Base-by-base conservation (phyloP, 805 yeast genomes). In the Danielozyma ontarioensis region DNA sequence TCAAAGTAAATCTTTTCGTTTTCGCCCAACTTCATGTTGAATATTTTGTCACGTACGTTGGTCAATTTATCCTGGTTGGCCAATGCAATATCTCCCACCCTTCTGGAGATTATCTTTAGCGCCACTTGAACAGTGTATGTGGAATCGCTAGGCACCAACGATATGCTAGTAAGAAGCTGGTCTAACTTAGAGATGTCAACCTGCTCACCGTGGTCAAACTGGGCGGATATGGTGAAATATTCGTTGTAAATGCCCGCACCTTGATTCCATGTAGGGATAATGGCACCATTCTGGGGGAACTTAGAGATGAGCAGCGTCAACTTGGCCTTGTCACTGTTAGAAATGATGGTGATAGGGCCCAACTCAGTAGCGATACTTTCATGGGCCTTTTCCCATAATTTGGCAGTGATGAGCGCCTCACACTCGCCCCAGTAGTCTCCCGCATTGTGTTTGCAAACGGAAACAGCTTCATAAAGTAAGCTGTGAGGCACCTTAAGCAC, bases 291-390 rank as follows among this genome's bases (percentile, higher is more conserved):
- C 24, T 54, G 57, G 10, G 80, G 81, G 53, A 73, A 72, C 38
- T 51, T 39, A 2, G 50, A 35, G 27, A 74, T 46, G 7, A 82
- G 55, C 13, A 52, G 54, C 15, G 54, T 39, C 23, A 75, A 68
- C 3, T 62, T 70, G 14, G 65, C 61, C 1, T 29, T 23, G 28
- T 41, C 4, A 11, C 53, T 58, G 35, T 72, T 70, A n/a, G 72
- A 64, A 12, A 80, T 71, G 1, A 89, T 74, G 3, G 80, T 72
- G 11, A 57, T 53, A 6, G 97, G 97, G 0, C 90, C 97, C 19
- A 87, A 81, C 3, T 66, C 53, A 1, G 61, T 50, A 6, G 79
- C 45, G 3, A 85, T 57, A 1, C 76, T 59, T 2, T 58, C 51
- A 47, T 85, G 93, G 0, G 96, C 95, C 25, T 74, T 78, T 0